A percentile compares a stretch with the other conserved stretches of the same genome.
Evolutionary conservation across 2,329 filamentous ascomycete species (phyloP).

Genomic region (Paecilomyces niveus): DNA sequence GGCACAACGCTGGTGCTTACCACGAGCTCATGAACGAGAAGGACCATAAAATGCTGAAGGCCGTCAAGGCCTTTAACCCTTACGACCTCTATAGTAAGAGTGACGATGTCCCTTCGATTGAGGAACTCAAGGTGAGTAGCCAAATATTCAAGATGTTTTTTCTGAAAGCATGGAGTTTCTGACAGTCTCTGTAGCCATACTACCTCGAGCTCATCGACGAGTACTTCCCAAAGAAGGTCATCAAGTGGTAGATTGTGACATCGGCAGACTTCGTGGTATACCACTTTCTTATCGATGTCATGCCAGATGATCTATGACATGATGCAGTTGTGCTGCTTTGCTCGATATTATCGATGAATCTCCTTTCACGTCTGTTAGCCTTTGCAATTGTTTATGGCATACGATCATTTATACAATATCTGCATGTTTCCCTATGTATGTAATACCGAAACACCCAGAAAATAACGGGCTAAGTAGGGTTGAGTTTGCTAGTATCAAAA

Average conservation of each 20-base stretch:
- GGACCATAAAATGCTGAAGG: constrained; percentile 70
- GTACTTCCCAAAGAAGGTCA: constrained; percentile 61
- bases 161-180: constrained; percentile 3
- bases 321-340: neutral
- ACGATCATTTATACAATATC: neutral
- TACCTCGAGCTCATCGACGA: constrained; percentile 69
- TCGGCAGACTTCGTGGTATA: neutral
- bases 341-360: neutral
- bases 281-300: neutral
- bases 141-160: neutral
- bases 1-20: constrained; percentile 79
- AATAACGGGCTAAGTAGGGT: neutral
- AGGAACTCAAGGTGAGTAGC: constrained; percentile 61
- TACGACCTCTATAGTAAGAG: constrained; percentile 92
- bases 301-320: neutral
- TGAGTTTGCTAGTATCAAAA: neutral
- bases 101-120: constrained; percentile 67
- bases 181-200: constrained; percentile 48
- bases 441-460: neutral
- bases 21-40: constrained; percentile 74
- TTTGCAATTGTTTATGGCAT: neutral
- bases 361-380: neutral
- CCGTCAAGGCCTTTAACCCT: constrained; percentile 80
- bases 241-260: constrained; percentile 55
- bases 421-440: neutral